Base-by-base conservation (phyloP, 2,329 filamentous ascomycete species). In the Tolypocladium nubicola region DNA sequence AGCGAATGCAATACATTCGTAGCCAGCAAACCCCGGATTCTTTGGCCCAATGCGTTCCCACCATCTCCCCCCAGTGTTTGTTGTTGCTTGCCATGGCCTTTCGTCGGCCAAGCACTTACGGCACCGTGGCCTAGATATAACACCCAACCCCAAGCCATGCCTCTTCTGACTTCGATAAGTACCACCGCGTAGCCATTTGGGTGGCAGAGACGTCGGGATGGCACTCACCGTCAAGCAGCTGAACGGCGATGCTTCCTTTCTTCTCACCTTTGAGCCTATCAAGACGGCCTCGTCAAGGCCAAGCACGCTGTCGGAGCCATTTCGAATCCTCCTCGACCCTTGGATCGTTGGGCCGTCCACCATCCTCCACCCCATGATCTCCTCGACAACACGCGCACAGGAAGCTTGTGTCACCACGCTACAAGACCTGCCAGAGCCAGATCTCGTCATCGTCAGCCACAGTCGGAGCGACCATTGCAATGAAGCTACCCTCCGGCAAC, bases 311-410 rank as follows among this genome's bases (percentile, higher is more conserved):
- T 33, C 56, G 11, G 75, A 75, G 54, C 77, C 80, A 4, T 90
- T 87, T 68, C 84, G 80, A 19, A 79, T 91, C 56, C 77, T 91
- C 45, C 71, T 90, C 54, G 87, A 92, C 67, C 88, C 88, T 4
- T 90, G 86, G 84, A 76, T 89, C 38, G 75, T 76, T 13, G 84
- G 84, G 0, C 73, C 80, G 4, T 83, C 83, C 13, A 81, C 79
- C 56, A 79, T 86, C 60, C 76, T 82, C 63, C 82, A 83, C 64
- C 75, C 80, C 35, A 79, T 76, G 64, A 84, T 89, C 68, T 84
- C 84, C 23, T 78, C 77, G 43, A 79, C 83, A 2, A 76, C 76
- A 52, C 83, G 84, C 61, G 82, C 75, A 49, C 69, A 76, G 21
- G 74, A 75, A 33, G 74, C 83, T 52, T 84, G 80, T 61, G 77